Evolutionary conservation across 2,329 filamentous ascomycete species (phyloP).

Genomic region (Coleophoma cylindrospora): DNA sequence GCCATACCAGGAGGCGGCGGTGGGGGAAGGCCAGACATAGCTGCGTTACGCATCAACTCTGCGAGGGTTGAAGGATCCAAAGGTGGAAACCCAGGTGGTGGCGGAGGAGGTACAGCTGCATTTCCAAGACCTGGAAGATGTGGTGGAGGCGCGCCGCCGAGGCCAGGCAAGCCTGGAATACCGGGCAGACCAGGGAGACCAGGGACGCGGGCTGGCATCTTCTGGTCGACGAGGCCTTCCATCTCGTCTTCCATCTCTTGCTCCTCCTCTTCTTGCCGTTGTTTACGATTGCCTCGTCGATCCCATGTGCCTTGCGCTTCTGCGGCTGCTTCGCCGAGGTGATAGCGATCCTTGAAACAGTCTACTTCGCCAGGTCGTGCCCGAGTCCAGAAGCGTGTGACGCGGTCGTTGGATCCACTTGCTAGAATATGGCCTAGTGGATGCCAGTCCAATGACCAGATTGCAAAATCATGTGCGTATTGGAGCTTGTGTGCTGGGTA

Average conservation of each 20-base stretch:
- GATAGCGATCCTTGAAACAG: constrained; percentile 84
- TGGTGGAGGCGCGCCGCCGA: constrained; percentile 28
- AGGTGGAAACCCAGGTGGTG: constrained; percentile 40
- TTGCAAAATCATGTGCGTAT: constrained; percentile 88
- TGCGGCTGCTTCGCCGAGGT: constrained; percentile 89
- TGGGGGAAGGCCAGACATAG: background rate
- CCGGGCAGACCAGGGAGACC: constrained; percentile 56
- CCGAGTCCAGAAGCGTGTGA: constrained; percentile 95
- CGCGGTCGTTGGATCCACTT: constrained; percentile 92
- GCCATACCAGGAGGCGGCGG: constrained; percentile 44
- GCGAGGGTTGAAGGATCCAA: constrained; percentile 53
- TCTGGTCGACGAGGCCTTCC: constrained; percentile 88
- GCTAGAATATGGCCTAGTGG: constrained; percentile 92
- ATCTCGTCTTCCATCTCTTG: constrained; percentile 90
- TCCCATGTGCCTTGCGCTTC: constrained; percentile 96
- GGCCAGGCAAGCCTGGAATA: constrained; percentile 27
- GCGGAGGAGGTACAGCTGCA: constrained; percentile 30
- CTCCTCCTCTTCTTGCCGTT: constrained; percentile 88
- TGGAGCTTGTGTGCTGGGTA: constrained; percentile 83
- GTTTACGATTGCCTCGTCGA: constrained; percentile 68
- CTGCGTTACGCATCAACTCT: constrained; percentile 59
- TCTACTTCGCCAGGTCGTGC: constrained; percentile 82
- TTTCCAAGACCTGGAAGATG: constrained; percentile 46
- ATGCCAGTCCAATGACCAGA: constrained; percentile 98
- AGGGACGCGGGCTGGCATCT: constrained; percentile 60